phyloP scores from a whole-genome alignment of 352 stramenopile species.

The Thraustotheca clavata region DNA sequence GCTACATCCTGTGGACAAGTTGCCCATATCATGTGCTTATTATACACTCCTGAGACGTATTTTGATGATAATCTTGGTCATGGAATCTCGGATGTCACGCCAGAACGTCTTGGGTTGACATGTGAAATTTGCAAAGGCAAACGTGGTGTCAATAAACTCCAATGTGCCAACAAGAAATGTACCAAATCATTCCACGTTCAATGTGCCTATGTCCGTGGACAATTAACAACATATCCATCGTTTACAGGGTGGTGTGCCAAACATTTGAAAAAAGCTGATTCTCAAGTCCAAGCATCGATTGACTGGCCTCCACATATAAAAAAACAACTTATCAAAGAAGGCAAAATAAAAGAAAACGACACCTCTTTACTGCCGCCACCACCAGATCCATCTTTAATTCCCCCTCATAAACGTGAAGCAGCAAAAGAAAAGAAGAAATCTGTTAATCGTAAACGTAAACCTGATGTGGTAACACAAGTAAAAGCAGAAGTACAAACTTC shows the following conservation, averaged over 20 bases:
- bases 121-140: slow-evolving; percentile 54
- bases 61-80: slow-evolving; percentile 62
- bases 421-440: no score
- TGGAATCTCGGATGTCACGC: slow-evolving; percentile 44
- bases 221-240: slow-evolving; percentile 49
- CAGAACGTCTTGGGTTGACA: slow-evolving; percentile 37
- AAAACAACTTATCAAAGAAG: slow-evolving; percentile 23
- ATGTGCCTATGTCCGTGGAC: slow-evolving; percentile 62
- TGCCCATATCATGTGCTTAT: slow-evolving; percentile 67
- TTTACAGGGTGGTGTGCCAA: slow-evolving; percentile 71
- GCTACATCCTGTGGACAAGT: slow-evolving; percentile 48
- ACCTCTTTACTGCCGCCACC: neutral
- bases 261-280: slow-evolving; percentile 62
- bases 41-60: slow-evolving; percentile 80
- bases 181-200: slow-evolving; percentile 50
- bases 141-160: slow-evolving; percentile 72
- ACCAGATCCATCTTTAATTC: neutral
- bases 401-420: neutral
- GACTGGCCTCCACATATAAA: slow-evolving; percentile 56
- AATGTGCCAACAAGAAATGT: slow-evolving; percentile 63
- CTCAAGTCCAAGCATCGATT: slow-evolving; percentile 37
- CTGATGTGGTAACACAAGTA: neutral
- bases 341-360: neutral
- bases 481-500: neutral
- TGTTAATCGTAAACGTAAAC: no score